These are phyloP conservation scores for Dalechampia spathulata DNA, from an alignment of 441 rosid species.

Conservation along the genomic window DNA sequence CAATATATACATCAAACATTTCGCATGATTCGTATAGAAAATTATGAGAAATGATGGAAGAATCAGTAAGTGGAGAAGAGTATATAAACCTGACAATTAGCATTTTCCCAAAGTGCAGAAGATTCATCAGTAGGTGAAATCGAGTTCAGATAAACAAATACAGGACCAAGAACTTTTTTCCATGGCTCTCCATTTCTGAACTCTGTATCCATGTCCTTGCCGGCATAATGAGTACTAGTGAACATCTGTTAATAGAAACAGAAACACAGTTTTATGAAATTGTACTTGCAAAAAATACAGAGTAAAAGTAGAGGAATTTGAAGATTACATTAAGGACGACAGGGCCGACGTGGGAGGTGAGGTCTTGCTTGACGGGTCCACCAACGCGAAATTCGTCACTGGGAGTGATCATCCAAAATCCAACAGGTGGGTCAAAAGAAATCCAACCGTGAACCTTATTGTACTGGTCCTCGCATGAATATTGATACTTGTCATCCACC, in stretches of 20 bases:
- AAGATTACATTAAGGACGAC: constrained; percentile 6
- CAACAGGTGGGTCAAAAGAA: background rate
- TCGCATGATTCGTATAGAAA: too few relatives aligned
- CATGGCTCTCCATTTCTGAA: constrained; percentile 52
- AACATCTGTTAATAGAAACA: constrained; percentile 47
- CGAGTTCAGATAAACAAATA: constrained; percentile 49
- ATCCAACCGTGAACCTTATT: constrained; percentile 16
- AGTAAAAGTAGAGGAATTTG: too few relatives aligned
- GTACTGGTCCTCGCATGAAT: constrained; percentile 6
- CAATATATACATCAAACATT: constrained; percentile 15
- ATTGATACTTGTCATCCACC: constrained; percentile 33
- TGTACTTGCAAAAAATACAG: too few relatives aligned
- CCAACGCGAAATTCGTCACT: constrained; percentile 32
- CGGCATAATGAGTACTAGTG: constrained; percentile 57
- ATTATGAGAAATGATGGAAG: too few relatives aligned
- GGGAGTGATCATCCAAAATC: constrained; percentile 16
- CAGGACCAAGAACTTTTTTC: constrained; percentile 80
- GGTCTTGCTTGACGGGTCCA: constrained; percentile 33
- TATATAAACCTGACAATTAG: constrained; percentile 60
- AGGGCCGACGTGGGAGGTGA: constrained; percentile 18
- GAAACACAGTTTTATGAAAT: too few relatives aligned
- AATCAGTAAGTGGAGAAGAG: too few relatives aligned
- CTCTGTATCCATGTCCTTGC: constrained; percentile 33
- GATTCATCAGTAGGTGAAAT: constrained; percentile 14
- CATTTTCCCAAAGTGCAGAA: constrained; percentile 49